phyloP scores from a whole-genome alignment of 768 basidiomycete species.

The Boletus rubroflammeus region DNA sequence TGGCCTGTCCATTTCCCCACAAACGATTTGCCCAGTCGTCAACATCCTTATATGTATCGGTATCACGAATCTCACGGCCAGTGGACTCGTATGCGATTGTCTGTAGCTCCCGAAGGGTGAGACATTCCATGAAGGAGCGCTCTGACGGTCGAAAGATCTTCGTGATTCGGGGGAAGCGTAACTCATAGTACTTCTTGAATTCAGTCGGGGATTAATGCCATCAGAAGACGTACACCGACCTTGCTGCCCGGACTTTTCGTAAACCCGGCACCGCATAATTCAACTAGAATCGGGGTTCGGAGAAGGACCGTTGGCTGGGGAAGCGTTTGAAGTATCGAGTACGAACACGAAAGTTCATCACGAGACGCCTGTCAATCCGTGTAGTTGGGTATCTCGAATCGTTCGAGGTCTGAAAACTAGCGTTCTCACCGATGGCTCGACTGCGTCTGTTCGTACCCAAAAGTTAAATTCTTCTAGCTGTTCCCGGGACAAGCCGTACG shows the following conservation, averaged over 20 bases:
- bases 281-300: slow-evolving; percentile 58
- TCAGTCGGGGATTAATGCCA: background rate
- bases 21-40: slow-evolving; percentile 43
- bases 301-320: slow-evolving; percentile 55
- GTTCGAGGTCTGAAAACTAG: background rate
- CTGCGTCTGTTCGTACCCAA: slow-evolving; percentile 38
- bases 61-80: slow-evolving; percentile 43
- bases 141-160: slow-evolving; percentile 63
- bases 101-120: slow-evolving; percentile 49
- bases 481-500: slow-evolving; percentile 68
- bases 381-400: background rate
- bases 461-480: slow-evolving; percentile 74
- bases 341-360: slow-evolving; percentile 50
- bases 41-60: slow-evolving; percentile 42
- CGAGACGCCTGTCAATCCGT: background rate
- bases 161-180: slow-evolving; percentile 77
- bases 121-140: slow-evolving; percentile 59
- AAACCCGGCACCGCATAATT: slow-evolving; percentile 81
- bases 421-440: slow-evolving; percentile 21
- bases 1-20: slow-evolving; percentile 40
- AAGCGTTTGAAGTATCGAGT: slow-evolving; percentile 46
- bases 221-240: slow-evolving; percentile 36
- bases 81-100: slow-evolving; percentile 50
- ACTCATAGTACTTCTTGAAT: slow-evolving; percentile 63
- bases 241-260: slow-evolving; percentile 58